These are phyloP conservation scores for Trichosporon inkin DNA, from an alignment of 1,284 basidiomycete species.

Conservation along the genomic window DNA sequence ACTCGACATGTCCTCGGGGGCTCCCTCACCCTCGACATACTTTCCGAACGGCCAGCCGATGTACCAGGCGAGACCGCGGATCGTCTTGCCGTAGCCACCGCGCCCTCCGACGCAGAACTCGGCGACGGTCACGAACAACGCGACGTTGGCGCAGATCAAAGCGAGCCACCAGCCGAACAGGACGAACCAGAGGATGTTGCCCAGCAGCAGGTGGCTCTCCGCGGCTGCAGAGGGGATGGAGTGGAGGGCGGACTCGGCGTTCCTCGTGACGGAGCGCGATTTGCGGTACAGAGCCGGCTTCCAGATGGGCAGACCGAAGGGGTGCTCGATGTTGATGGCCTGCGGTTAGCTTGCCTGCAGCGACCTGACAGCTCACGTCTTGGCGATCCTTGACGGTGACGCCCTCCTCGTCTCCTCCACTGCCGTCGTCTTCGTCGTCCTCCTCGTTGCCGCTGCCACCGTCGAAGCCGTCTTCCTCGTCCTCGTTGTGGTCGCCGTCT, in stretches of 20 bases:
- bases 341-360: conserved; percentile 20
- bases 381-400: conserved; percentile 93
- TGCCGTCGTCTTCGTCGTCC: conserved; percentile 35
- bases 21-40: conserved; percentile 84
- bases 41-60: conserved; percentile 98
- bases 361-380: conserved; percentile 58
- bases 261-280: conserved; percentile 88
- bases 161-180: conserved; percentile 91
- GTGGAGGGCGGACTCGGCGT: conserved; percentile 92
- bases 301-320: conserved; percentile 99
- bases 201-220: conserved; percentile 81
- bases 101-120: conserved; percentile 61
- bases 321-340: conserved; percentile 95
- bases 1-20: conserved; percentile 31
- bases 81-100: conserved; percentile 74
- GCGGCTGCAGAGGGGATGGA: conserved; percentile 85
- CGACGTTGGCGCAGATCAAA: conserved; percentile 63
- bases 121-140: conserved; percentile 65
- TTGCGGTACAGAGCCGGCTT: conserved; percentile 99
- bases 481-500: conserved; percentile 21
- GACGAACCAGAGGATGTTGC: conserved; percentile 87
- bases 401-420: conserved; percentile 64
- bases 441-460: conserved; percentile 30
- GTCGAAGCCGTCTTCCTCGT: conserved; percentile 32
- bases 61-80: conserved; percentile 93